A percentile compares a stretch with the other conserved stretches of the same genome.
phyloP scores from a whole-genome alignment of 2,329 filamentous ascomycete species.

The Orbilia ellipsospora region DNA sequence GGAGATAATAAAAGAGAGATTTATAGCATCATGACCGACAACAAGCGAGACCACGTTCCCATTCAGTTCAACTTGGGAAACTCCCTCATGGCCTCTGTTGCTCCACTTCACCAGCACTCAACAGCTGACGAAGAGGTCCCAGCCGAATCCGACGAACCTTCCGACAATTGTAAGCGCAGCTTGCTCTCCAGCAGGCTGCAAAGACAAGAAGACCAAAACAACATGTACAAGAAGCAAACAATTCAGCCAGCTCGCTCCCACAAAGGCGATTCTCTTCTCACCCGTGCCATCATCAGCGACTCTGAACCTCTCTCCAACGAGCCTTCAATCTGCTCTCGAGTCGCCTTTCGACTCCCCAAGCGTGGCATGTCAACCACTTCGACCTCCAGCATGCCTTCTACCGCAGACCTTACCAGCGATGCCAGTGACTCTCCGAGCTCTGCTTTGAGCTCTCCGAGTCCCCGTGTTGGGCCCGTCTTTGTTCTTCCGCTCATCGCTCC shows the following conservation, averaged over 20 bases:
- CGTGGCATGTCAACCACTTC: constrained; percentile 68
- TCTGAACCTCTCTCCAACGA: constrained; percentile 69
- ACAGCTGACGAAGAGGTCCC: constrained; percentile 72
- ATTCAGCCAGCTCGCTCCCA: constrained; percentile 60
- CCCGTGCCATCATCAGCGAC: constrained; percentile 79
- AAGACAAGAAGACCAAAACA: constrained; percentile 8
- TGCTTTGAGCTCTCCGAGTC: constrained; percentile 87
- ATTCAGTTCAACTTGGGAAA: constrained; percentile 10
- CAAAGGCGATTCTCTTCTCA: constrained; percentile 83
- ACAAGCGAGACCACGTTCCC: constrained; percentile 19
- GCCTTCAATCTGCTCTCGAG: constrained; percentile 55
- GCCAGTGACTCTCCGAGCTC: constrained; percentile 89
- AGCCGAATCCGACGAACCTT: constrained; percentile 87
- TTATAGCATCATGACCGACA: constrained; percentile 1
- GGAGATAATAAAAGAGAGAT: too few species aligned
- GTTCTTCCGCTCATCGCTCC: constrained; percentile 46
- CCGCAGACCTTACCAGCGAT: constrained; percentile 93
- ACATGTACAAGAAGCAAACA: constrained; percentile 46
- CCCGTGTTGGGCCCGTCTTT: constrained; percentile 73
- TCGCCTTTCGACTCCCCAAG: constrained; percentile 58
- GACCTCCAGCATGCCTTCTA: constrained; percentile 82
- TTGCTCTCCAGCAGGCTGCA: constrained; percentile 55
- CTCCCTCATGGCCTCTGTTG: constrained; percentile 15
- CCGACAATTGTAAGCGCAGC: constrained; percentile 69
- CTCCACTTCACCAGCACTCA: constrained; percentile 49